Conservation (phyloP, 139 green algal species). For the Haematococcus lacustris region DNA sequence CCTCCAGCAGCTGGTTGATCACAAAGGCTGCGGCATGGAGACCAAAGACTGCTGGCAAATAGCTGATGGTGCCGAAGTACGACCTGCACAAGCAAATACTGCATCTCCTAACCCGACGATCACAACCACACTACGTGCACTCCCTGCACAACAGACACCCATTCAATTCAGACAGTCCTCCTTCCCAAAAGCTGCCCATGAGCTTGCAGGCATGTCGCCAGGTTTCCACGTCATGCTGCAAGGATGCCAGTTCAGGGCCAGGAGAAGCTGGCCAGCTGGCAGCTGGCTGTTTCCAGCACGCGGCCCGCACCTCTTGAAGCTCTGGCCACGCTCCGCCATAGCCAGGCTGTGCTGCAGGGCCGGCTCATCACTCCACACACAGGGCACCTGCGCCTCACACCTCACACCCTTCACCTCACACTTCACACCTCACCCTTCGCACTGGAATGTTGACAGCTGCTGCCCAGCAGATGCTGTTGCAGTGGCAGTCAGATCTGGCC, state of each 20-base stretch:
- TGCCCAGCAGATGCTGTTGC: neutral
- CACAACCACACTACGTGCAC: too few relatives aligned
- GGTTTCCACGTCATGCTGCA: too few relatives aligned
- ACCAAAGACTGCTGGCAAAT: neutral
- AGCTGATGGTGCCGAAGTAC: neutral
- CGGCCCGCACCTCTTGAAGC: too few relatives aligned
- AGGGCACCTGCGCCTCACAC: neutral
- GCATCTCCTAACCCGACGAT: too few relatives aligned
- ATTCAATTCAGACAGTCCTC: too few relatives aligned
- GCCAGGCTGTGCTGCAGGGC: slow-evolving; percentile 7
- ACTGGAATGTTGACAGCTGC: neutral
- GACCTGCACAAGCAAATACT: neutral
- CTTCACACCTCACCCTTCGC: neutral
- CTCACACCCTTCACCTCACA: neutral
- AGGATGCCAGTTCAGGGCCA: too few relatives aligned
- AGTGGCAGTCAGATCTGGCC: neutral
- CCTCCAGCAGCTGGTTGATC: slow-evolving; percentile 7
- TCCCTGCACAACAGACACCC: too few relatives aligned
- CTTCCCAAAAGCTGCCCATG: too few relatives aligned
- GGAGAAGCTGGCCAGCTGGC: too few relatives aligned
- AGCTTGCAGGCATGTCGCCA: too few relatives aligned
- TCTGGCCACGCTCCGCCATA: too few relatives aligned
- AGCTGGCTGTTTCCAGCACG: too few relatives aligned
- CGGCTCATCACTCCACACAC: slow-evolving; percentile 25
- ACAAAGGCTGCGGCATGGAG: slow-evolving; percentile 23